Base-by-base conservation (phyloP, 2,329 filamentous ascomycete genomes). In the Juglanconis sp. region DNA sequence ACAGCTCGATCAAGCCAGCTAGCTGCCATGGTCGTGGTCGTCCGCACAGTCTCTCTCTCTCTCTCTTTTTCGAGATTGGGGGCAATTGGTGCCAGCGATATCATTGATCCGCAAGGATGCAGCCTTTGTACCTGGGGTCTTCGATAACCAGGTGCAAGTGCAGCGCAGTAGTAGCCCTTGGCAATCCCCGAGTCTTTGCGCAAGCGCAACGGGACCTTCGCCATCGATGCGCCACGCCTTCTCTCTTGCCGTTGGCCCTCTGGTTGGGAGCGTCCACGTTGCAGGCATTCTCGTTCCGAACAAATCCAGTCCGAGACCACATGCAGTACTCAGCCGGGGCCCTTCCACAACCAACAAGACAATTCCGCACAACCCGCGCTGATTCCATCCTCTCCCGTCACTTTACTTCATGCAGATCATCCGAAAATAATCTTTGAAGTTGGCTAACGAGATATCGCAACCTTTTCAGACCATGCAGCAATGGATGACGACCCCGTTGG, bases 401-500 rank as follows among this genome's bases (percentile, higher is more conserved):
- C n/a, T 11, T 53, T 17, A 24, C 32, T 32, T 15, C 10, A 46
- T 54, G 46, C 24, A 31, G 38, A 31, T 53, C 38, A 54, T 46
- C 10, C 40, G 15, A 34, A 42, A 34, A 36, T 34, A 52, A 36
- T n/a, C 15, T 36, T 32, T 32, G n/a, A 57, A 47, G 60, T 54
- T 57, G 63, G 68, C 55, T 57, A 57, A 57, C 61, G 51, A 55
- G 47, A 61, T 40, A 55, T 69, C 64, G 57, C 64, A 64, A 65
- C 63, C 70, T 36, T 56, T 52, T 61, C 48, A 83, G 81, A 80
- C 74, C 75, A 85, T 85, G 82, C 80, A 85, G 77, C 81, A 84
- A 75, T 85, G 82, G 82, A 80, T 84, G 74, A 80, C 85, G 73
- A 81, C 81, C 75, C 81, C 81, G 67, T 78, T 85, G 74, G 56